Percentiles rank a stretch among this genome's conserved stretches.
These are phyloP conservation scores for Syzygium aromaticum DNA, from an alignment of 345 rosid species.

Conservation along the genomic window DNA sequence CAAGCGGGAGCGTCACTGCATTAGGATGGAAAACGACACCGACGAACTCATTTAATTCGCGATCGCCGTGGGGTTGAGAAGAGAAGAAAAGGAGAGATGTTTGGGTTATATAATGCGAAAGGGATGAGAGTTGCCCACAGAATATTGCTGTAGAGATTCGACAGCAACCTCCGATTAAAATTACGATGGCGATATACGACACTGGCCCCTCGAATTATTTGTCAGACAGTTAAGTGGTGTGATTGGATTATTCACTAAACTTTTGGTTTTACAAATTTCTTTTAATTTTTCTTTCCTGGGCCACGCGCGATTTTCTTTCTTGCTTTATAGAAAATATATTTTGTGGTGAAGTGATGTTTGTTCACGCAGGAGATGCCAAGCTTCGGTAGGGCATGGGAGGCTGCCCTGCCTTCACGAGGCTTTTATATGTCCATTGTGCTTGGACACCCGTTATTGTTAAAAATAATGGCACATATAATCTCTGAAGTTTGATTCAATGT, in stretches of 20 bases:
- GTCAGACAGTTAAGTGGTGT: no score
- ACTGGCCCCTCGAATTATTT: neutral
- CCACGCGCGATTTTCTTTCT: neutral
- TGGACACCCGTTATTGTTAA: neutral
- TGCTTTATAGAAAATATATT: neutral
- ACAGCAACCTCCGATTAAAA: neutral
- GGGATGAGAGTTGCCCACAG: neutral
- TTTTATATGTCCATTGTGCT: neutral
- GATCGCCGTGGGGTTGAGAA: neutral
- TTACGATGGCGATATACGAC: neutral
- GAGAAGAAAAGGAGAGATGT: neutral
- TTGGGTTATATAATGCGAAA: neutral
- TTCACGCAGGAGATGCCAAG: neutral
- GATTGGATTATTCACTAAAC: no score
- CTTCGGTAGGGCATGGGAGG: neutral
- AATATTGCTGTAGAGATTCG: neutral
- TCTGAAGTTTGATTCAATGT: no score
- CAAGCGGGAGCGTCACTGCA: neutral
- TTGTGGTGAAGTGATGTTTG: neutral
- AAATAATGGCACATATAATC: accelerated
- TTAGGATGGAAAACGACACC: neutral
- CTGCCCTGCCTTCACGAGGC: neutral
- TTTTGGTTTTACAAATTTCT: no score
- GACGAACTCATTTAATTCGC: neutral
- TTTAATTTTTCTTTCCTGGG: neutral